phyloP scores from a whole-genome alignment of 2,329 filamentous ascomycete species.

The Ophiostoma ulmi region DNA sequence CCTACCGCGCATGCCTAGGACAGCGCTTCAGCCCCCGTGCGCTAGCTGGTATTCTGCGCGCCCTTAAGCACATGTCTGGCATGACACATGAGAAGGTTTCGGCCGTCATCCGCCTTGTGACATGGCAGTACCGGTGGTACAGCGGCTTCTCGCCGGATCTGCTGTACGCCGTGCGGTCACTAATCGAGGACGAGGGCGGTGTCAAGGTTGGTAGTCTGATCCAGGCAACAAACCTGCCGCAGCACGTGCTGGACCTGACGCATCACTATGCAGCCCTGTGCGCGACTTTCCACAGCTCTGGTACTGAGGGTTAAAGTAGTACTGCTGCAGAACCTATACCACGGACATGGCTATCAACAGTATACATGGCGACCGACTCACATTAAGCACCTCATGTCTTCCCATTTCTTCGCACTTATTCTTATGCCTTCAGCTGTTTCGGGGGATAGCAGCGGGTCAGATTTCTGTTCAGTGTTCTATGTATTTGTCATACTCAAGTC shows the following conservation, averaged over 20 bases:
- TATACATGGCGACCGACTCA: neutral
- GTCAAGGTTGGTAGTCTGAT: constrained; percentile 97
- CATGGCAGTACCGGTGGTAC: constrained; percentile 99
- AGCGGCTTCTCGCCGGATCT: constrained; percentile 96
- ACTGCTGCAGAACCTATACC: neutral
- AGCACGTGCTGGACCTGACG: constrained; percentile 87
- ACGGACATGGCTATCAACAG: neutral
- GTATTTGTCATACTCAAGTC: neutral
- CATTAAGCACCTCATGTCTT: neutral
- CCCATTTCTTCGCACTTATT: neutral
- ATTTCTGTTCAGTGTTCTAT: neutral
- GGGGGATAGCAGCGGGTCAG: constrained; percentile 4
- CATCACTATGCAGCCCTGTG: constrained; percentile 95
- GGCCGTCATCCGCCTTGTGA: constrained; percentile 83
- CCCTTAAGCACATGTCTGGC: constrained; percentile 55
- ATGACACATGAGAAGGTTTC: constrained; percentile 63
- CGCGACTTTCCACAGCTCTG: constrained; percentile 89
- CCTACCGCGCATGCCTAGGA: constrained; percentile 80
- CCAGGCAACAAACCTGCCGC: constrained; percentile 88
- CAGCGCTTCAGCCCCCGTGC: constrained; percentile 92
- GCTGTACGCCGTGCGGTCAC: constrained; percentile 76
- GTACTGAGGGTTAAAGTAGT: constrained; percentile 76
- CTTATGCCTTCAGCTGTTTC: neutral
- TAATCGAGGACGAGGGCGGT: constrained; percentile 96
- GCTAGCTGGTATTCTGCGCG: constrained; percentile 73